Base-by-base conservation (phyloP, 129 eudicot genomes). In the Flaveria robusta region DNA sequence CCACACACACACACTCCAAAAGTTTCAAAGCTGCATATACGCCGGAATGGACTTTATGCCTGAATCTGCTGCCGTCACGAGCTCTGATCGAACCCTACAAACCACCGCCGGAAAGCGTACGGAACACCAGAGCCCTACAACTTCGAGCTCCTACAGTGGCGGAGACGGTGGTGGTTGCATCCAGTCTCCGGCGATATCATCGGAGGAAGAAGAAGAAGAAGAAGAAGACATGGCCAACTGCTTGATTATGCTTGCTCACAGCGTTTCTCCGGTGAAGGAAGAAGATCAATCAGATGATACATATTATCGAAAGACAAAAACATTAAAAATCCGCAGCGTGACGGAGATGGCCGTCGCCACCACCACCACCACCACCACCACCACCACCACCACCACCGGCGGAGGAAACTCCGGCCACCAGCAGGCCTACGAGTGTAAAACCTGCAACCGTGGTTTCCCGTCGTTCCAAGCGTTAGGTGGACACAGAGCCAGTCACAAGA, bases 401-500 rank as follows among this genome's bases (percentile, higher is more conserved):
- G 66, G 54, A 51, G 74, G 27, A 69, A 45, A 58, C 24, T 74
- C 68, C 13, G 34, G n/a, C 16, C 49, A 20, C 51, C 76, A 71
- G 2, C 34, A 16, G 39, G 39, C 39, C 68, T 79, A 71, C 66
- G 81, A 74, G 70, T 83, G 87, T 66, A 83, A 74, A 70, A 79
- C 87, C 43, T 79, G 83, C 55, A 79, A 68, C 54, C 81, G 87
- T 0, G 42, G 23, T 27, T 83, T 83, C 20, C 74, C 69, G 12
- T 74, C 87, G 0, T 83, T 83, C 37, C 87, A 83, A 83, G 87
- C 87, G 41, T 58, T 83, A n/a, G 87, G 87, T 29, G 87, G 87
- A 29, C 87, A 83, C 58, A 66, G 83, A 60, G 81, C 87, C 24
- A 74, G 87, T 50, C 87, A 83, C 74, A 83, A 83, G 70, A 83